These are phyloP conservation scores for Fusarium staphyleae DNA, from an alignment of 2,329 filamentous ascomycete species.

Conservation along the genomic window DNA sequence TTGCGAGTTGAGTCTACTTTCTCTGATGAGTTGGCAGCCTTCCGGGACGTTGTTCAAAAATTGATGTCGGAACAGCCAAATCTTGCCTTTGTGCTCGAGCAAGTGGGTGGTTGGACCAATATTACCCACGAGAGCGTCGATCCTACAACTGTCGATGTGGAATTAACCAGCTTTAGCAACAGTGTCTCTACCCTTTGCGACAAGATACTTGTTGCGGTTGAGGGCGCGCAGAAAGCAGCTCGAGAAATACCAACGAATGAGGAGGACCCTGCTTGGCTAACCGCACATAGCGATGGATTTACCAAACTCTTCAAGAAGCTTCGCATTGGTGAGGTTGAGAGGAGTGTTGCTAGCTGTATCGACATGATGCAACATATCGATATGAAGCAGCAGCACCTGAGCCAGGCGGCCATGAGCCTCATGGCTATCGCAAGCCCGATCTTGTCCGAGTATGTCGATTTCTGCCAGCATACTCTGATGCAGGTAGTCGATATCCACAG, in stretches of 20 bases:
- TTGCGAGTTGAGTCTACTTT: conserved; percentile 46
- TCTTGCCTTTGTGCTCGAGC: conserved; percentile 69
- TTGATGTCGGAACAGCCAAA: conserved; percentile 57
- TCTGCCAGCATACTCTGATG: conserved; percentile 64
- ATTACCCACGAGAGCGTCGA: conserved; percentile 35
- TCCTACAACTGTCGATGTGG: conserved; percentile 11
- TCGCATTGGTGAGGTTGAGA: conserved; percentile 63
- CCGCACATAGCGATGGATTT: conserved; percentile 58
- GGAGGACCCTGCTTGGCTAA: conserved; percentile 49
- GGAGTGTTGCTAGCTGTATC: conserved; percentile 50
- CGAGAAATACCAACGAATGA: conserved; percentile 48
- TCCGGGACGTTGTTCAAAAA: conserved; percentile 52
- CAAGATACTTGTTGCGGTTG: conserved; percentile 78
- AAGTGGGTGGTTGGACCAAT: conserved; percentile 71
- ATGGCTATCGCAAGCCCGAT: conserved; percentile 65
- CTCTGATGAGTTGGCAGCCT: conserved; percentile 46
- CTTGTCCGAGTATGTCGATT: conserved; percentile 72
- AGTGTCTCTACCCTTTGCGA: conserved; percentile 72
- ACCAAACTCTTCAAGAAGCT: conserved; percentile 64
- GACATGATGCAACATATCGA: conserved; percentile 45
- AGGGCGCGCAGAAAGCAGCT: conserved; percentile 69
- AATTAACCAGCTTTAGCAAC: conserved; percentile 59
- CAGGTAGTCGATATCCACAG: conserved; percentile 71
- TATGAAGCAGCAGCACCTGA: conserved; percentile 38
- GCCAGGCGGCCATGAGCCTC: conserved; percentile 43